These are phyloP conservation scores for Clathrus columnatus DNA, from an alignment of 768 basidiomycete genomes.

Conservation along the genomic window DNA sequence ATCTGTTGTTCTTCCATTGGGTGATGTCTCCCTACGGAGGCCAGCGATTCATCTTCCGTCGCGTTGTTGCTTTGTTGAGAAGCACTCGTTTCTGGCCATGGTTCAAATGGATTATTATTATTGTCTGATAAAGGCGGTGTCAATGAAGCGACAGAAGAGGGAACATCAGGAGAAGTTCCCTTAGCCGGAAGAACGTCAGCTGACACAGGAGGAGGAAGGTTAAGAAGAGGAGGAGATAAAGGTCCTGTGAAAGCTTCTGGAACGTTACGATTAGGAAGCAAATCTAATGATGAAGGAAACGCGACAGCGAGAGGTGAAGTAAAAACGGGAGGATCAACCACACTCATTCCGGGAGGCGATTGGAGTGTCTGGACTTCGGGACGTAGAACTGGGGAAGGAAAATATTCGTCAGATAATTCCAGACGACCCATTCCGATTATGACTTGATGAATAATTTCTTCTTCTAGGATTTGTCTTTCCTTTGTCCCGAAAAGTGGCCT, in stretches of 20 bases:
- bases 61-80: background rate
- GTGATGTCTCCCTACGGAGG: background rate
- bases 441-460: constrained; percentile 77
- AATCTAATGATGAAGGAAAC: background rate
- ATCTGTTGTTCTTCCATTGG: constrained; percentile 1
- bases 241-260: background rate
- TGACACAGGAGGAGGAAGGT: background rate
- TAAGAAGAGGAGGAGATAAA: background rate
- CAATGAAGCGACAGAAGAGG: background rate
- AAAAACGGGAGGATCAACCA: background rate
- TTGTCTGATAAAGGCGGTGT: background rate
- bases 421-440: constrained; percentile 85
- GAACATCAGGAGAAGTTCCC: background rate
- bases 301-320: background rate
- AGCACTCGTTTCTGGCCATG: background rate
- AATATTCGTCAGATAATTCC: constrained; percentile 23
- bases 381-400: background rate
- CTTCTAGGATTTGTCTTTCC: constrained; percentile 61
- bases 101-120: background rate
- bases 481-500: constrained; percentile 35
- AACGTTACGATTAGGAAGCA: background rate
- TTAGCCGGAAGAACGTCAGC: background rate
- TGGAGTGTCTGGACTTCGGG: constrained; percentile 3
- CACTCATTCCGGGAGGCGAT: background rate
- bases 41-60: background rate